Evolutionary conservation across 2,329 filamentous ascomycete species (phyloP).

Genomic region (Blastomyces gilchristii): DNA sequence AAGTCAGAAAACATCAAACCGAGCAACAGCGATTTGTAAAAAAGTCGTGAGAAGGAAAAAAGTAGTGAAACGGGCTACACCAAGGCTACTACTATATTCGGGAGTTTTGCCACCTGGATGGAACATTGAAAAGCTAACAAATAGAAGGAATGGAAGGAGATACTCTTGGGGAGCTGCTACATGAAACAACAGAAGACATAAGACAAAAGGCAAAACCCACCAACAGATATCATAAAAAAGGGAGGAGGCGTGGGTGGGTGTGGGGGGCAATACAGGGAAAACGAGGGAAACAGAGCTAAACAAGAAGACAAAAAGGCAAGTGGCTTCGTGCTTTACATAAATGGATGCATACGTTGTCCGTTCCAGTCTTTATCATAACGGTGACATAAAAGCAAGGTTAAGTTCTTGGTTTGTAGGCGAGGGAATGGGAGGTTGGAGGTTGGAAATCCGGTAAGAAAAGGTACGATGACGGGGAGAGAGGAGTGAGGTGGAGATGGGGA

Average conservation of each 20-base stretch:
- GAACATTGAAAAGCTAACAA: not conserved
- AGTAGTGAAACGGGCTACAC: not conserved
- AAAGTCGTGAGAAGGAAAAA: not conserved
- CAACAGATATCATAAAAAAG: not conserved
- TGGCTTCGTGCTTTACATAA: not conserved
- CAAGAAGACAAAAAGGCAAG: not conserved
- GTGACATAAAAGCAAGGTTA: not conserved
- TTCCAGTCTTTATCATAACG: not conserved
- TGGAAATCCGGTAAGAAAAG: not conserved
- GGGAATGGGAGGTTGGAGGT: not conserved
- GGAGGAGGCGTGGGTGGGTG: too few relatives aligned
- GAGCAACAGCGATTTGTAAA: not conserved
- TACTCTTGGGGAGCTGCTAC: not conserved
- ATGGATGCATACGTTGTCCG: not conserved
- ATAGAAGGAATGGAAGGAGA: not conserved
- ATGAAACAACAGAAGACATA: not conserved
- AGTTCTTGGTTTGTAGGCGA: not conserved
- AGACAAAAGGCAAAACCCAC: not conserved
- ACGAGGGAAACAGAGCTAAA: not conserved
- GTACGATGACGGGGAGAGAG: too few relatives aligned
- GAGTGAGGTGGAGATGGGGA: not conserved
- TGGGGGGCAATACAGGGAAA: not conserved
- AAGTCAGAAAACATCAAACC: not conserved
- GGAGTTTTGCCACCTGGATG: not conserved
- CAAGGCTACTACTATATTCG: not conserved